phyloP scores from a whole-genome alignment of 192 early-diverging fungal genomes.

The Coemansia sp. region DNA sequence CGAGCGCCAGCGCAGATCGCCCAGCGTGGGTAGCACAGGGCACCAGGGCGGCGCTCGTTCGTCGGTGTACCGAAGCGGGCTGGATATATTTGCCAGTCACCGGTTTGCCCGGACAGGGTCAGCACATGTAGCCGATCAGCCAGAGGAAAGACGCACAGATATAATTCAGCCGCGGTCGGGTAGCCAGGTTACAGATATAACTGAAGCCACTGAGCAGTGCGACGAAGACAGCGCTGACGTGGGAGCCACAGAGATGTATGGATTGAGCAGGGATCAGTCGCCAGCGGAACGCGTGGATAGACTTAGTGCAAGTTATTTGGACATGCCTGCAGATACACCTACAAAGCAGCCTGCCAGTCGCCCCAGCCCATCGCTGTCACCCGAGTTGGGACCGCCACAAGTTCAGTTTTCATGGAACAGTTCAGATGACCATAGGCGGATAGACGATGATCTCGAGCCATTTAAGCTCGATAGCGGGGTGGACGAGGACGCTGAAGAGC shows the following conservation, averaged over 20 bases:
- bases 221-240: not conserved
- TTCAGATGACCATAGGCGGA: not conserved
- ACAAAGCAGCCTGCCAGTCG: not conserved
- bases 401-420: not conserved
- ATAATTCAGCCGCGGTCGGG: not conserved
- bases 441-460: not conserved
- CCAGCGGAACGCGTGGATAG: not conserved
- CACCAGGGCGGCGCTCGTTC: not conserved
- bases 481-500: conserved; percentile 4
- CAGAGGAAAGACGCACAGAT: not conserved
- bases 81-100: conserved; percentile 20
- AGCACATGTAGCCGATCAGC: not conserved
- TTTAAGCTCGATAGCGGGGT: conserved; percentile 3
- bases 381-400: not conserved
- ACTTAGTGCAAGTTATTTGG: too few relatives aligned
- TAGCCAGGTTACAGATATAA: not conserved
- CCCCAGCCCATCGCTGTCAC: not conserved
- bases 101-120: conserved; percentile 12
- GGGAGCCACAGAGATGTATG: not conserved
- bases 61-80: conserved; percentile 37
- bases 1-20: not conserved
- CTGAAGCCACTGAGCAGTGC: not conserved
- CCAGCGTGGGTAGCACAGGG: not conserved
- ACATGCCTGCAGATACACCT: not conserved
- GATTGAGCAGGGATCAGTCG: not conserved